Percentiles rank a stretch among this genome's conserved stretches.
These are phyloP conservation scores for Leptographium radiaticola DNA, from an alignment of 2,329 filamentous ascomycete genomes.

Conservation along the genomic window DNA sequence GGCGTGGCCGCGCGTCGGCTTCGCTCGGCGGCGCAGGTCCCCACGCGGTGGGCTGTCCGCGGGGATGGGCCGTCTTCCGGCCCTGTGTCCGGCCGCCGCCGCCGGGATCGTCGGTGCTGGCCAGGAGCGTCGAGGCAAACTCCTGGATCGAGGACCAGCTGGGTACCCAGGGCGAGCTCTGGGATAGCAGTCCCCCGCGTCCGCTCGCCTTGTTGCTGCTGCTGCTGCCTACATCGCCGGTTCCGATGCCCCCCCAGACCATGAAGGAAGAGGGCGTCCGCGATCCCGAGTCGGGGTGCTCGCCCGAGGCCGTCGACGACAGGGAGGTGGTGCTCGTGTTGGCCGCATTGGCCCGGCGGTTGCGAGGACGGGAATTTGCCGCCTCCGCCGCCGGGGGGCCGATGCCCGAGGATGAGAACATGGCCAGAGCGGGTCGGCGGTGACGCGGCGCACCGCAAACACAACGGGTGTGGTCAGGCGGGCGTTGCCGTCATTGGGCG, in stretches of 20 bases:
- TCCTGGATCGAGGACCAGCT: constrained; percentile 44
- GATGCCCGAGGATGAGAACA: constrained; percentile 31
- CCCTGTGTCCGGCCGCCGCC: constrained; percentile 18
- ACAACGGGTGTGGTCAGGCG: background rate
- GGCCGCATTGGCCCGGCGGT: constrained; percentile 27
- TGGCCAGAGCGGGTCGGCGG: constrained; percentile 18
- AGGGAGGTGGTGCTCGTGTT: constrained; percentile 18
- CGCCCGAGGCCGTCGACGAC: constrained; percentile 3
- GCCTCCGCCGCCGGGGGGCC: constrained; percentile 28
- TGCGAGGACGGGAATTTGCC: constrained; percentile 33
- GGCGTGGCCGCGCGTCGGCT: constrained; percentile 18
- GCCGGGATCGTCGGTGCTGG: constrained; percentile 20
- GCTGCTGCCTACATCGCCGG: background rate
- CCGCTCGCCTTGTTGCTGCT: background rate
- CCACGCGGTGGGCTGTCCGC: constrained; percentile 26
- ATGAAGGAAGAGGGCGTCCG: background rate
- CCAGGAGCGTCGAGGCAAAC: constrained; percentile 33
- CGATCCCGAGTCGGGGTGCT: background rate
- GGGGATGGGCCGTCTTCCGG: constrained; percentile 1
- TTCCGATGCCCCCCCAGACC: background rate
- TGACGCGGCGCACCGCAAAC: background rate
- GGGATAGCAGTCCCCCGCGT: background rate
- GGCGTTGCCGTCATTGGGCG: constrained; percentile 3
- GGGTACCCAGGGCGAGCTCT: constrained; percentile 29
- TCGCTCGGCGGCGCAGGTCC: constrained; percentile 34